Evolutionary conservation across 257 asterid species (phyloP).

Genomic region (Solanum infundibuliforme): DNA sequence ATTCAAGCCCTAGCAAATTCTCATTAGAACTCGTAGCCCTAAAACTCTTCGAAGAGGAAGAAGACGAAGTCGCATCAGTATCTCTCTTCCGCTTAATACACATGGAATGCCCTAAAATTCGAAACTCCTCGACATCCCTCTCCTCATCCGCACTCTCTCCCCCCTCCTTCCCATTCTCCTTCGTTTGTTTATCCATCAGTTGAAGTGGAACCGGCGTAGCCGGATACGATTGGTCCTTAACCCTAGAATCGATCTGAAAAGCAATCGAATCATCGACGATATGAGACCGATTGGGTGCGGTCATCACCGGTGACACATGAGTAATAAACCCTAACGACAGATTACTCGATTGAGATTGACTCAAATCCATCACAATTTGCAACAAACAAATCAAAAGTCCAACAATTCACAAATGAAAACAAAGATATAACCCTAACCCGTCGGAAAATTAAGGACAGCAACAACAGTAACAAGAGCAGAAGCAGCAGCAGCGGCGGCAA

Average conservation of each 20-base stretch:
- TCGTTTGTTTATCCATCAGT: constrained; percentile 51
- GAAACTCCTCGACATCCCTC: constrained; percentile 43
- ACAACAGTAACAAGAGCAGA: constrained; percentile 11
- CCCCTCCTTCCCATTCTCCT: constrained; percentile 13
- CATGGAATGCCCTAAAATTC: constrained; percentile 60
- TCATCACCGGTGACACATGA: constrained; percentile 28
- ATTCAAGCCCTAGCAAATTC: constrained; percentile 29
- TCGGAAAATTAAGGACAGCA: neutral
- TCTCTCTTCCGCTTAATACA: constrained; percentile 59
- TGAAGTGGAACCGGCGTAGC: constrained; percentile 54
- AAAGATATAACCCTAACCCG: neutral
- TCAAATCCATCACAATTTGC: constrained; percentile 42
- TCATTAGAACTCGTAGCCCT: constrained; percentile 14
- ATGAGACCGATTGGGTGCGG: constrained; percentile 20
- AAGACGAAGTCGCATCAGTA: constrained; percentile 33
- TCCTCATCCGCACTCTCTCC: constrained; percentile 27
- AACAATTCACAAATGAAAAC: neutral
- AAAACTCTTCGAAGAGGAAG: constrained; percentile 19
- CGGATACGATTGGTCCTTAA: constrained; percentile 22
- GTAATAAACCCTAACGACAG: constrained; percentile 57
- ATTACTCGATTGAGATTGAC: constrained; percentile 35
- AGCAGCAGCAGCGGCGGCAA: constrained; percentile 13
- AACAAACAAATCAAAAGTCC: neutral
- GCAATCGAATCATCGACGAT: constrained; percentile 41
- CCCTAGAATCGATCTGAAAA: constrained; percentile 54